Percentiles rank a stretch among this genome's conserved stretches.
Conservation (phyloP, 176 grass and related monocot species). For the Juncus inflexus region DNA sequence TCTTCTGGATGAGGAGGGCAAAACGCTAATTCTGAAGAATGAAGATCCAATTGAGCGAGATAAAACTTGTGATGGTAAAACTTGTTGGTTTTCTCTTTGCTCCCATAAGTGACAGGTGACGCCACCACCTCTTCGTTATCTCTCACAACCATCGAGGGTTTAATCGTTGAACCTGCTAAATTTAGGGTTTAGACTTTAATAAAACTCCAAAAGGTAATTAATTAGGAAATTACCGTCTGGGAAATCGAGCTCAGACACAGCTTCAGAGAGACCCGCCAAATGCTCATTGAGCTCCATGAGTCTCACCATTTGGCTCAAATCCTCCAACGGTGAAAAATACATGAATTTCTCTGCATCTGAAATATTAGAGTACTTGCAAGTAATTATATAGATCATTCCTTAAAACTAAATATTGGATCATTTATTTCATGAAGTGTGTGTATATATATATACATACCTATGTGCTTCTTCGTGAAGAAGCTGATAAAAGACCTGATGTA, state of each 20-base stretch:
- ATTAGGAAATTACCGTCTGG: background rate
- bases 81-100: background rate
- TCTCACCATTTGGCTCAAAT: background rate
- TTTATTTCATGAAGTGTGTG: too few relatives aligned
- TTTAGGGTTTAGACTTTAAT: background rate
- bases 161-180: background rate
- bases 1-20: background rate
- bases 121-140: background rate
- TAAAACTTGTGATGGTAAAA: background rate
- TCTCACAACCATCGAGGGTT: background rate
- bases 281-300: background rate
- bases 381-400: too few relatives aligned
- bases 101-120: background rate
- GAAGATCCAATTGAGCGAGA: background rate
- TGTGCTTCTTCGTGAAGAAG: background rate
- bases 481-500: background rate
- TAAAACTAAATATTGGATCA: too few relatives aligned
- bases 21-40: background rate
- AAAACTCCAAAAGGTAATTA: background rate
- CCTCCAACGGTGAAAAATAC: background rate
- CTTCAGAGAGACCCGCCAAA: background rate
- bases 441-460: too few relatives aligned
- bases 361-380: background rate
- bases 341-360: background rate
- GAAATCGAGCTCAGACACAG: background rate